Evolutionary conservation across 2,329 filamentous ascomycete species (phyloP).

Genomic region (Beauveria rudraprayagi): DNA sequence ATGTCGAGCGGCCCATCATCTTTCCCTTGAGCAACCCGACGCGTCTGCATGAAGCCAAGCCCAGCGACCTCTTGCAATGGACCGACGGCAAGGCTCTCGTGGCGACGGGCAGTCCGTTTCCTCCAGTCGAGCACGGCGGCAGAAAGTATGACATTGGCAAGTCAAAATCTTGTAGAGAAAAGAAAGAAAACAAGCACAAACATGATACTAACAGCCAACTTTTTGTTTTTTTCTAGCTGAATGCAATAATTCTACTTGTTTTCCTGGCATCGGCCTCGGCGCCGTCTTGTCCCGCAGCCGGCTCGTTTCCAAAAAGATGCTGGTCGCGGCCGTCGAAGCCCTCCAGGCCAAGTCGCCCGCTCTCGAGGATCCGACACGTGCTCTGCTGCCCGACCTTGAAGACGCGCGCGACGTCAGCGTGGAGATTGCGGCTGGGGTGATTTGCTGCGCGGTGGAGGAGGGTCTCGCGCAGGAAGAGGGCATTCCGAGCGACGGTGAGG

Average conservation of each 20-base stretch:
- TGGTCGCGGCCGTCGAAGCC: slow-evolving; percentile 70
- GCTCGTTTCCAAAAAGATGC: slow-evolving; percentile 66
- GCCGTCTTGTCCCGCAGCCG: slow-evolving; percentile 61
- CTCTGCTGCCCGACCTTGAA: slow-evolving; percentile 68
- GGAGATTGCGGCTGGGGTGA: slow-evolving; percentile 66
- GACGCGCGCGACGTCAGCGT: slow-evolving; percentile 70
- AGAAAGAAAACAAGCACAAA: no score
- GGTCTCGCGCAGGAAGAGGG: slow-evolving; percentile 54
- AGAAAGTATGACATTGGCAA: slow-evolving; percentile 38
- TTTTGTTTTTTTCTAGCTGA: slow-evolving; percentile 38
- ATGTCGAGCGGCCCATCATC: slow-evolving; percentile 65
- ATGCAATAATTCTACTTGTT: slow-evolving; percentile 83
- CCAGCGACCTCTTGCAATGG: slow-evolving; percentile 69
- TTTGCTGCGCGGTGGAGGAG: slow-evolving; percentile 62
- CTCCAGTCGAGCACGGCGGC: slow-evolving; percentile 51
- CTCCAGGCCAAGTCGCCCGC: slow-evolving; percentile 66
- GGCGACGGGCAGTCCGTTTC: slow-evolving; percentile 77
- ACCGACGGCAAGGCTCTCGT: slow-evolving; percentile 69
- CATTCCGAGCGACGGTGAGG: slow-evolving; percentile 51
- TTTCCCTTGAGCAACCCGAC: slow-evolving; percentile 84
- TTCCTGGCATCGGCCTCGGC: slow-evolving; percentile 79
- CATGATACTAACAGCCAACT: neutral
- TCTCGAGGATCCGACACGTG: slow-evolving; percentile 51
- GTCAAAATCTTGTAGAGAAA: neutral
- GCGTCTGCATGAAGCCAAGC: slow-evolving; percentile 71